These are phyloP conservation scores for Fusarium sp. DNA, from an alignment of 2,329 filamentous ascomycete species.

Conservation along the genomic window DNA sequence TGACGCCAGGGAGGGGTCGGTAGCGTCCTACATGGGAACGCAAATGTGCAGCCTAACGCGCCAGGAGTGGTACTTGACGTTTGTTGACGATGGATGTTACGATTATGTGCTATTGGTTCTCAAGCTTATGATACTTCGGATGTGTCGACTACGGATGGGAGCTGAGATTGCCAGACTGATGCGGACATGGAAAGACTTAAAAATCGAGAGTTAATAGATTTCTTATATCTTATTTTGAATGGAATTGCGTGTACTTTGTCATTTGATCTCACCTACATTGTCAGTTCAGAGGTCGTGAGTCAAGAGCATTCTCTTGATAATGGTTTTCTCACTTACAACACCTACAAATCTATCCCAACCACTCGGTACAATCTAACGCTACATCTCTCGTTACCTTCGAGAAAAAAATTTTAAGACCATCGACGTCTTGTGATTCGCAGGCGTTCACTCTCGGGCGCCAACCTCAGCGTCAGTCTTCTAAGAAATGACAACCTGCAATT, in stretches of 20 bases:
- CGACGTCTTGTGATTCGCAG: neutral
- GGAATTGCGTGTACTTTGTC: neutral
- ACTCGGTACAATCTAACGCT: no score
- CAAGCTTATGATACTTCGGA: conserved; percentile 12
- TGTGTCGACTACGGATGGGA: conserved; percentile 8
- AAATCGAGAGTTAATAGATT: conserved; percentile 42
- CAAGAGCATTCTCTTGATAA: neutral
- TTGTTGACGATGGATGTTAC: conserved; percentile 13
- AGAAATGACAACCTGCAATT: neutral
- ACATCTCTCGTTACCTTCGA: no score
- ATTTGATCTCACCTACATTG: neutral
- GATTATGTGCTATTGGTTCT: conserved; percentile 6
- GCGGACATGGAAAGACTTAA: conserved; percentile 34
- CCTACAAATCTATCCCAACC: neutral
- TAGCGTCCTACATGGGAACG: neutral
- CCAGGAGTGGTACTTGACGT: neutral
- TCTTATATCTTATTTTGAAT: conserved; percentile 23
- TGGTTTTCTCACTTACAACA: neutral
- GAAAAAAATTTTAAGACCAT: neutral
- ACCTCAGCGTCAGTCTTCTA: neutral
- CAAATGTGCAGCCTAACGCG: neutral
- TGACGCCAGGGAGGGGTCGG: neutral
- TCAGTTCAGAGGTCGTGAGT: neutral
- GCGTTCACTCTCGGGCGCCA: neutral
- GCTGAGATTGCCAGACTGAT: conserved; percentile 27